Evolutionary conservation across 768 basidiomycete species (phyloP), one percentile per base, ranked within the genome.

Genomic region (Coprinopsis strossmayeri): DNA sequence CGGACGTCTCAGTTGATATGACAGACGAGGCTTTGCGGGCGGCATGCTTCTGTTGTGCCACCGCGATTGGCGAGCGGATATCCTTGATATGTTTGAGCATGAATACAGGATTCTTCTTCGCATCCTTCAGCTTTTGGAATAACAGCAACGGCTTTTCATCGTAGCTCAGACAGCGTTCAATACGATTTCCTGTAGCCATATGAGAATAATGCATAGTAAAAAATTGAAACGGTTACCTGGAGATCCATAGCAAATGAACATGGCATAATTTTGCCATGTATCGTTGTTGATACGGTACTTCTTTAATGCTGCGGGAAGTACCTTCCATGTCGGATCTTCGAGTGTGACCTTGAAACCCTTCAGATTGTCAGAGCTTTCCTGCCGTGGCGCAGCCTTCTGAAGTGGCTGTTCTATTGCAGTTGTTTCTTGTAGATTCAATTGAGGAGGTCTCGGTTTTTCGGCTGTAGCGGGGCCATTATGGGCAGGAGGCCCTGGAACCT

Each of bases 281-380:
- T 98, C 96, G 56, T 91, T 91, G 64, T 95, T 92, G 68, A 98
- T 98, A 61, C 91, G 93, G 65, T 99, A 99, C 66, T 98, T 98
- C 70, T 97, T 97, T 54, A 99, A 71, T 13, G 96, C 96, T 0
- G 96, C 96, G 1, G 96, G 96, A 13, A 99, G 72, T 18, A 99
- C 96, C 62, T 98, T 98, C 87, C 90, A 98, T 26, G 95, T 96
- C 0, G 96, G 96, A 63, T 99, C 96, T 47, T 98, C 95, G 49
- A 99, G 65, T 55, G 90, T 96, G 51, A 99, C 95, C 65, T 95
- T 92, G 79, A 99, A 98, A 59, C 87, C 91, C 70, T 94, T 91
- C 53, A 91, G 73, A 56, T 89, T 91, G 58, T 76, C 74, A n/a
- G 71, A 69, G 55, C 79, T 87, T 34, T 89, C 86, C 58, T 84